Percentiles rank a stretch among this genome's conserved stretches.
Conservation (phyloP, 495 filamentous ascomycete genomes). For the Thermochaetoides thermophila region DNA sequence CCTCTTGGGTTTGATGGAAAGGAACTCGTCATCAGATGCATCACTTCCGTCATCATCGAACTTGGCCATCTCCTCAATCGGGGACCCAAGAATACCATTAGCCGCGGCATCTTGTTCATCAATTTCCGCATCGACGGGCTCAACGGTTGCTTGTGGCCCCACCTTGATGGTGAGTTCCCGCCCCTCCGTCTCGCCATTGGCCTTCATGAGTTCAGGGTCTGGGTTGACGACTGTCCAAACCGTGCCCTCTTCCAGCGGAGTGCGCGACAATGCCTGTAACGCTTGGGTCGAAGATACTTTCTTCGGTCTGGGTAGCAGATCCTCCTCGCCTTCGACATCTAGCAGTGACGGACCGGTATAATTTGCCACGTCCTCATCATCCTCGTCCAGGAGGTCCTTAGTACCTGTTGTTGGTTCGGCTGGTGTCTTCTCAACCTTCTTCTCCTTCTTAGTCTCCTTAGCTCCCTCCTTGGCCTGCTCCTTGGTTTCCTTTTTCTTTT, state of each 20-base stretch:
- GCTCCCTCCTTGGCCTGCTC: no score
- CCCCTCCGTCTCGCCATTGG: slow-evolving; percentile 10
- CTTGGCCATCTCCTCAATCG: slow-evolving; percentile 14
- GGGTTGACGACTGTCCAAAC: slow-evolving; percentile 28
- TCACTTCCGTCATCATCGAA: slow-evolving; percentile 8
- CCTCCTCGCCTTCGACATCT: slow-evolving; percentile 25
- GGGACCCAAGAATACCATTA: slow-evolving; percentile 5
- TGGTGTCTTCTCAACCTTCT: no score
- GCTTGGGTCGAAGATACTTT: slow-evolving; percentile 34
- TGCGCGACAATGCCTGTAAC: slow-evolving; percentile 27
- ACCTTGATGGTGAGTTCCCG: no score
- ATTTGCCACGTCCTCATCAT: no score
- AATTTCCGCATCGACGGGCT: neutral
- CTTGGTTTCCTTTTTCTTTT: no score
- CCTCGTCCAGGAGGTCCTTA: no score
- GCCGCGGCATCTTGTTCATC: neutral
- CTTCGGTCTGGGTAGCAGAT: slow-evolving; percentile 24
- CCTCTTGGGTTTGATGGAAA: slow-evolving; percentile 17
- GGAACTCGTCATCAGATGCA: slow-evolving; percentile 17
- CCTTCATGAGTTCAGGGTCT: slow-evolving; percentile 18
- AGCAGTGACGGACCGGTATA: no score
- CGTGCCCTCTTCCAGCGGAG: slow-evolving; percentile 27
- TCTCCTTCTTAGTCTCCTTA: no score
- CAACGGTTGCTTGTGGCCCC: slow-evolving; percentile 14
- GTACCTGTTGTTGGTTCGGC: no score